Conservation (phyloP, 106 monocot species). For the Gastrodia elata region DNA sequence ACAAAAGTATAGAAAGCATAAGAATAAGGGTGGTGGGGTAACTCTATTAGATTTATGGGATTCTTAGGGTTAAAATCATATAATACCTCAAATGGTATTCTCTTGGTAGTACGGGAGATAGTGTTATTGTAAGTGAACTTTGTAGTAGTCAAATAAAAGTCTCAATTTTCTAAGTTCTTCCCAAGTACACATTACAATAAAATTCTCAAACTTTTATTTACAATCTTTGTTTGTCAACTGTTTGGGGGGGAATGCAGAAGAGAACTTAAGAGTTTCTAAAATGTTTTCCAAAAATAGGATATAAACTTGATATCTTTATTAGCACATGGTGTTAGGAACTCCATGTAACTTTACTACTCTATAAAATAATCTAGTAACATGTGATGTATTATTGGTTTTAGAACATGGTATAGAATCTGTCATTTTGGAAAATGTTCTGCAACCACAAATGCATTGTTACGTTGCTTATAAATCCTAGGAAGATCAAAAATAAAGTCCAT, state of each 20-base stretch:
- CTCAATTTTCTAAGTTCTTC: not conserved
- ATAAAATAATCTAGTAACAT: not conserved
- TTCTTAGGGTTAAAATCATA: no score
- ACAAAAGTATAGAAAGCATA: no score
- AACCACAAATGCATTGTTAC: not conserved
- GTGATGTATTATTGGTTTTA: not conserved
- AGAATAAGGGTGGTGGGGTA: no score
- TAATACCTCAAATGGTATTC: no score
- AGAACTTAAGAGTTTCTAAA: not conserved
- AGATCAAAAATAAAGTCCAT: not conserved
- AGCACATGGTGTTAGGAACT: not conserved
- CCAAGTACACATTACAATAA: not conserved
- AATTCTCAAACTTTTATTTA: not conserved
- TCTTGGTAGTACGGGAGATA: no score
- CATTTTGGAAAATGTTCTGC: not conserved
- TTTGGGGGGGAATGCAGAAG: not conserved
- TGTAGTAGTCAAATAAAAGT: no score
- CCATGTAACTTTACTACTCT: not conserved
- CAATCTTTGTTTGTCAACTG: not conserved
- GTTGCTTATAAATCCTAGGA: not conserved
- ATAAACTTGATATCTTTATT: not conserved
- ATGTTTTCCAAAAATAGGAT: not conserved
- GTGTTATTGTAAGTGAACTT: no score
- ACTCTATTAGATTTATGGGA: no score
- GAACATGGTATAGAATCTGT: not conserved